A percentile compares a stretch with the other conserved stretches of the same genome.
phyloP scores from a whole-genome alignment of 805 yeast species.

The Yamadazyma kitorensis region DNA sequence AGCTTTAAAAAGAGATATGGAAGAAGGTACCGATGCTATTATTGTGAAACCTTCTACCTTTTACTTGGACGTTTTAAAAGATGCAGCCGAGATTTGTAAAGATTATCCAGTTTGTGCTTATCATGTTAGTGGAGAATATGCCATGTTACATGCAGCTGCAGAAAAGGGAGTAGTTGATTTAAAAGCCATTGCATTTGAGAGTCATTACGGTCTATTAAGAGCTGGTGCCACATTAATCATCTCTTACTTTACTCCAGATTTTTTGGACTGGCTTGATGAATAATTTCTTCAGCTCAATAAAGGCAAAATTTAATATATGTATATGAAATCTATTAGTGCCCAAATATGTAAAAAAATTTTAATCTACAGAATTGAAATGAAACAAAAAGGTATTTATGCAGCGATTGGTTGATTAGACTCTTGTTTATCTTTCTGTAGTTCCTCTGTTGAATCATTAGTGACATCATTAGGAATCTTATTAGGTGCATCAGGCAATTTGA shows the following conservation, averaged over 20 bases:
- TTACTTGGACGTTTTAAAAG: slow-evolving; percentile 85
- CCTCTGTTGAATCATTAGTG: background rate
- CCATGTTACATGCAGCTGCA: slow-evolving; percentile 98
- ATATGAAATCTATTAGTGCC: background rate
- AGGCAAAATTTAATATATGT: background rate
- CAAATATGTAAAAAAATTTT: background rate
- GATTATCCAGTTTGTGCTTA: slow-evolving; percentile 92
- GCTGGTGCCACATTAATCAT: slow-evolving; percentile 95
- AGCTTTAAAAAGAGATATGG: slow-evolving; percentile 80
- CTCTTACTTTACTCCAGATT: slow-evolving; percentile 93
- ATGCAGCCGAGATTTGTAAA: slow-evolving; percentile 76
- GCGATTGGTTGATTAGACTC: slow-evolving; percentile 3
- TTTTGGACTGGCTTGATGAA: slow-evolving; percentile 77
- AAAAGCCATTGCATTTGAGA: slow-evolving; percentile 77
- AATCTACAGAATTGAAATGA: slow-evolving; percentile 1
- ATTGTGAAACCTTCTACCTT: slow-evolving; percentile 96
- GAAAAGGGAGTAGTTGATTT: slow-evolving; percentile 90
- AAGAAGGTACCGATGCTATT: slow-evolving; percentile 93
- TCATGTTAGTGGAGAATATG: slow-evolving; percentile 96
- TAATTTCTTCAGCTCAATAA: slow-evolving; percentile 2
- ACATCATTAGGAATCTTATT: slow-evolving; percentile 1
- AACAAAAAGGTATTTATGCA: slow-evolving; percentile 1
- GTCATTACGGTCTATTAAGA: slow-evolving; percentile 86
- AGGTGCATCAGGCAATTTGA: slow-evolving; percentile 7
- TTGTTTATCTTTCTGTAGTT: background rate